These are phyloP conservation scores for Hyaloscypha variabilis DNA, from an alignment of 495 filamentous ascomycete genomes.

Conservation along the genomic window DNA sequence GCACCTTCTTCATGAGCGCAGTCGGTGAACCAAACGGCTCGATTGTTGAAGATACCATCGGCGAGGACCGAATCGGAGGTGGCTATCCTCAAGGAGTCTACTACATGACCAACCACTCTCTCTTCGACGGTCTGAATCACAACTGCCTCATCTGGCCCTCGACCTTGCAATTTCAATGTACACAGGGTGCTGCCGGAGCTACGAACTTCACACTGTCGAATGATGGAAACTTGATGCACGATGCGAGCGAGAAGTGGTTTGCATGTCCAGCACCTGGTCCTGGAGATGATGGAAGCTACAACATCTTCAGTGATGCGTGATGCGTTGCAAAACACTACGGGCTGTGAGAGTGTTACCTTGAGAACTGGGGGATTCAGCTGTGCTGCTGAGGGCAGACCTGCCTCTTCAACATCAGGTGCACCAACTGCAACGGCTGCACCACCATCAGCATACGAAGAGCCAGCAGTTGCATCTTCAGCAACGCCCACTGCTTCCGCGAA, in stretches of 20 bases:
- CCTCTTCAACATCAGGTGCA: neutral
- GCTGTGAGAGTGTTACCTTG: conserved; percentile 23
- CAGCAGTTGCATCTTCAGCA: neutral
- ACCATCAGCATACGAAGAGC: neutral
- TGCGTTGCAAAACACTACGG: conserved; percentile 16
- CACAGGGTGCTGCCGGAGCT: neutral
- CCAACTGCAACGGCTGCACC: conserved; percentile 4
- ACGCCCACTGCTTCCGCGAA: neutral
- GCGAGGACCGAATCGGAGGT: conserved; percentile 26
- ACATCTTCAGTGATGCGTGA: conserved; percentile 25
- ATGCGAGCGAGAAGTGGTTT: conserved; percentile 22
- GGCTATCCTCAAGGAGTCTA: conserved; percentile 23
- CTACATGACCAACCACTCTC: conserved; percentile 6
- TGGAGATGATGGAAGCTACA: conserved; percentile 24
- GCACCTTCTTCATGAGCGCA: conserved; percentile 27
- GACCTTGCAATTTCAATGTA: conserved; percentile 26
- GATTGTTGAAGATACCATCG: conserved; percentile 20
- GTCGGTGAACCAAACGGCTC: conserved; percentile 24
- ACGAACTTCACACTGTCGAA: conserved; percentile 22
- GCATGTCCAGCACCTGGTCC: conserved; percentile 27
- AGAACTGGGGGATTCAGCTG: conserved; percentile 26
- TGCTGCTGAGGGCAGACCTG: conserved; percentile 14
- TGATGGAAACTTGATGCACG: conserved; percentile 19
- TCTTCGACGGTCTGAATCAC: conserved; percentile 23
- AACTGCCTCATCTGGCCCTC: conserved; percentile 24